Percentiles rank a stretch among this genome's conserved stretches.
Conservation (phyloP, 1,139 yeast genomes). For the Kluyveromyces sp. region DNA sequence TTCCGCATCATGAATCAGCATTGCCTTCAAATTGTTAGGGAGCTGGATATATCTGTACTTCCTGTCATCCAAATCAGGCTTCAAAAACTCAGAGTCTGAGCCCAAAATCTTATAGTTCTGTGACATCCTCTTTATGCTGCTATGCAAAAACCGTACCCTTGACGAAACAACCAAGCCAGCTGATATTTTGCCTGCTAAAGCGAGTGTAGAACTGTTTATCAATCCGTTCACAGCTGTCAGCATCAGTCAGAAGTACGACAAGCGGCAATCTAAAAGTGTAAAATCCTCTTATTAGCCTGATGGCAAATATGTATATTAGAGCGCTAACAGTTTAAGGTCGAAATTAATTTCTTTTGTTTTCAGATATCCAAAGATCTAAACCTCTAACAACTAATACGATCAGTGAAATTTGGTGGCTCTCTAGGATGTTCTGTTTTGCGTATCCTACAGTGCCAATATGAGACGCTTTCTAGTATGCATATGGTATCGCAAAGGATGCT, state of each 20-base stretch:
- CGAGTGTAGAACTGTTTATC: background rate
- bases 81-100: slow-evolving; percentile 31
- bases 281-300: background rate
- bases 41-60: slow-evolving; percentile 61
- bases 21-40: slow-evolving; percentile 61
- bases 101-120: slow-evolving; percentile 6
- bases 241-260: background rate
- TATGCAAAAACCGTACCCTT: slow-evolving; percentile 1
- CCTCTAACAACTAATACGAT: too few species aligned
- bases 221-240: background rate
- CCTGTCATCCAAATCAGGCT: slow-evolving; percentile 71
- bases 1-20: slow-evolving; percentile 74
- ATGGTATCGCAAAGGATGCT: too few species aligned
- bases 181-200: background rate
- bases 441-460: too few species aligned
- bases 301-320: background rate
- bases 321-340: too few species aligned
- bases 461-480: too few species aligned
- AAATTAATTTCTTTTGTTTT: too few species aligned
- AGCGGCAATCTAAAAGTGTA: background rate
- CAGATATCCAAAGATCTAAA: too few species aligned
- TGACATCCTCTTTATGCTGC: background rate
- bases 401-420: too few species aligned
- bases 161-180: background rate
- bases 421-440: too few species aligned